Evolutionary conservation across 148 eudicot genomes (phyloP), one percentile per base, ranked within the genome.

Genomic region (Pharnaceum exiguum): DNA sequence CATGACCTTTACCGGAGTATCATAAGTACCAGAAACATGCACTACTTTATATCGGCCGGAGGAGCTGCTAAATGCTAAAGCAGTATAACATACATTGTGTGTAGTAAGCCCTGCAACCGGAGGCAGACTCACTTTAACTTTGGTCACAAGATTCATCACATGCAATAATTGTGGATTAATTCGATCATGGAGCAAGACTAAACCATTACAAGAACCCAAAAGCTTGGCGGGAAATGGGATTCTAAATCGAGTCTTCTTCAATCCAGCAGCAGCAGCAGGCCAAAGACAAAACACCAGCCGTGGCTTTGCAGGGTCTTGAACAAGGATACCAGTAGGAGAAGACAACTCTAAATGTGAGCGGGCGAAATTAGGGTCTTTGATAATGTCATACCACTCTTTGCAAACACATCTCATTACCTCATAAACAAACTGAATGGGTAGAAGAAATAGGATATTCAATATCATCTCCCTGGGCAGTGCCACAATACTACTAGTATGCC

Each of bases 11-110:
- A 46, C 33, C n/a, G n/a, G n/a, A n/a, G n/a, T n/a, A 35, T 72
- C 69, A 71, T 77, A 76, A 73, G 77, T 82, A 4, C 82, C 85
- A 63, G 80, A 83, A 2, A 75, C 79, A 59, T 22, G 23, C 19
- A 48, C 45, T 12, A 60, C 65, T 24, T 60, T 60, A 24, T 24
- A 60, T 4, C 24, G 45, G 19, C 65, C 45, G 15, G 45, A 46
- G 10, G 55, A n/a, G 4, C 26, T n/a, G n/a, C n/a, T 19, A 39
- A 13, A 27, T 23, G n/a, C 37, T 16, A 60, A 47, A 32, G 22
- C 39, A 47, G n/a, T n/a, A 28, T 4, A 25, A 18, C 3, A 5
- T 32, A 2, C 1, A n/a, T 2, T 15, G 3, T 10, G 8, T 2
- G 3, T 10, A 5, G 15, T 25, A 9, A 1, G 0, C 13, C 54